Evolutionary conservation across 768 basidiomycete genomes (phyloP), one percentile per base, ranked within the genome.

Genomic region (Amanita inopinata): DNA sequence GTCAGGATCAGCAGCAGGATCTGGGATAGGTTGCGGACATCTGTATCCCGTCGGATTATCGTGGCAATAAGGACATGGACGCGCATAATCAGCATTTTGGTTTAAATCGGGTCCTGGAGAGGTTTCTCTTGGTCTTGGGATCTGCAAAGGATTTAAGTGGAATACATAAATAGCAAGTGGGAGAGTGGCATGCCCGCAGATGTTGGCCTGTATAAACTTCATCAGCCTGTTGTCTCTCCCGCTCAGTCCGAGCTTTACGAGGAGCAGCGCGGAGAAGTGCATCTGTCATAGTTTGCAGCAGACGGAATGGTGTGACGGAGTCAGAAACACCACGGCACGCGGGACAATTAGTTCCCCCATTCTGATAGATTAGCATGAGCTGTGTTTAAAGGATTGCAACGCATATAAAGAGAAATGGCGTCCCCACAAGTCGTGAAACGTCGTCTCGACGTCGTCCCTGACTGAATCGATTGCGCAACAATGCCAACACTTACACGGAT

Each of bases 341-440:
- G 10, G 88, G 88, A 56, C 88, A 91, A 51, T 77, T 84, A 14
- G 82, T 80, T 40, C 87, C 88, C 25, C 85, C 83, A 51, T 90
- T 90, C 86, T 90, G 32, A 39, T 36, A 43, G 44, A 49, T 36
- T 46, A 30, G 35, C 46, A 33, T 41, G 33, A 46, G 46, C 32
- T 33, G 19, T 33, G 33, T 28, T 22, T 33, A 15, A 24, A 22
- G 36, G 33, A 25, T 24, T 10, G 14, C n/a, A 25, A 24, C 15
- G n/a, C n/a, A 17, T 6, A 42, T 12, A 42, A 15, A 10, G 24
- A 14, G 15, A 34, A 36, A 24, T 17, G 18, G 8, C 19, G n/a
- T n/a, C n/a, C 30, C n/a, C n/a, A n/a, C n/a, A n/a, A 9, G 28
- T 31, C 9, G n/a, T 14, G 40, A 32, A 25, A 20, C 27, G 25